A percentile compares a stretch with the other conserved stretches of the same genome.
phyloP scores from a whole-genome alignment of 192 early-diverging fungal species.

The Dissophora ornata region DNA sequence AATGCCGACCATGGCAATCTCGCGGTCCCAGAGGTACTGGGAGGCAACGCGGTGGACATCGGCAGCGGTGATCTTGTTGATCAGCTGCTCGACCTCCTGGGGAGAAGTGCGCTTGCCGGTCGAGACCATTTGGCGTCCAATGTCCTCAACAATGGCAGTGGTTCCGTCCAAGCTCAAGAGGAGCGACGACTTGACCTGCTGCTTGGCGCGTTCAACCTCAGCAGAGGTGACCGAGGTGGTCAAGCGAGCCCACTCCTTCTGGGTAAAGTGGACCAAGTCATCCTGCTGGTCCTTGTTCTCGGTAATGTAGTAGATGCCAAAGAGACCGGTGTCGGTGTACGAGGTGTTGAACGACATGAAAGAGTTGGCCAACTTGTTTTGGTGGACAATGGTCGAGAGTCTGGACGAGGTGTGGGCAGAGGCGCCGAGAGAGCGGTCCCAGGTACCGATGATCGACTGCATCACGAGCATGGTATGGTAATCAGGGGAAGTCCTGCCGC shows the following conservation, averaged over 20 bases:
- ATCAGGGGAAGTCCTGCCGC: conserved; percentile 93
- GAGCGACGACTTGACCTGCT: conserved; percentile 96
- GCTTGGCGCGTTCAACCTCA: conserved; percentile 97
- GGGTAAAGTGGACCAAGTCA: conserved; percentile 88
- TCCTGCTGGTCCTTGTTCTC: conserved; percentile 86
- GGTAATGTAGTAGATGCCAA: conserved; percentile 93
- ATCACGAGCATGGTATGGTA: conserved; percentile 96
- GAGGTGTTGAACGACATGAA: conserved; percentile 99
- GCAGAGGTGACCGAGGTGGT: conserved; percentile 84
- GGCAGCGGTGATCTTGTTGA: conserved; percentile 83
- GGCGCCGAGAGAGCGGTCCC: conserved; percentile 95
- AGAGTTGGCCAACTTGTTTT: conserved; percentile 92
- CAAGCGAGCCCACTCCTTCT: conserved; percentile 94
- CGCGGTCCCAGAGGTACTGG: conserved; percentile 91
- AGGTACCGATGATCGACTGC: conserved; percentile 95
- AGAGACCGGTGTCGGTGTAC: conserved; percentile 97
- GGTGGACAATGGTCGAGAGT: conserved; percentile 84
- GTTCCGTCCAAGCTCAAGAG: conserved; percentile 93
- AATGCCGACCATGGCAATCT: conserved; percentile 82
- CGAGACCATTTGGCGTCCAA: conserved; percentile 95
- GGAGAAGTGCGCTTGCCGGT: conserved; percentile 92
- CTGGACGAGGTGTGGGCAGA: conserved; percentile 88
- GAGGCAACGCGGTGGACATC: conserved; percentile 89
- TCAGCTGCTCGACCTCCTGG: conserved; percentile 86
- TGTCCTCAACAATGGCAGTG: conserved; percentile 96